Evolutionary conservation across 1,284 basidiomycete genomes (phyloP).

Genomic region (Ceratobasidium sp.): DNA sequence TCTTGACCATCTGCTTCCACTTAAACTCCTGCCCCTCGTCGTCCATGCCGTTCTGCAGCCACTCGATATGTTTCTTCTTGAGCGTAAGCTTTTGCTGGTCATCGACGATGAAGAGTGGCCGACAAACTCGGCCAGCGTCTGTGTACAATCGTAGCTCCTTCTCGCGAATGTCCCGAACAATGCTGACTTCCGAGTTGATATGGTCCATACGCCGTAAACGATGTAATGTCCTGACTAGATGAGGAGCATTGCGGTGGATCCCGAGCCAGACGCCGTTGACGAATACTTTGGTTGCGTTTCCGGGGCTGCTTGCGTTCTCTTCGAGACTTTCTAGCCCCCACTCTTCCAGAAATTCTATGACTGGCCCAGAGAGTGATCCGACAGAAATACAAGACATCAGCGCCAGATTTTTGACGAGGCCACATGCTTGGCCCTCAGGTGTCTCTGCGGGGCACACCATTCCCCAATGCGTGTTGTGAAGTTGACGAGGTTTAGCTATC

Average conservation of each 20-base stretch:
- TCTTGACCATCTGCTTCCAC: slow-evolving; percentile 89
- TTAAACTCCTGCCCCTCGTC: slow-evolving; percentile 67
- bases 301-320: slow-evolving; percentile 87
- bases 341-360: slow-evolving; percentile 98
- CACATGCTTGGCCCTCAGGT: slow-evolving; percentile 99
- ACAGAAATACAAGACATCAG: slow-evolving; percentile 99
- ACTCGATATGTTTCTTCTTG: slow-evolving; percentile 83
- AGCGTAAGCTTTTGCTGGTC: slow-evolving; percentile 85
- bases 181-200: slow-evolving; percentile 95
- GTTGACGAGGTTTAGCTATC: slow-evolving; percentile 98
- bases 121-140: slow-evolving; percentile 95
- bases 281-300: slow-evolving; percentile 94
- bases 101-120: slow-evolving; percentile 97
- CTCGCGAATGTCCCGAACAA: slow-evolving; percentile 97
- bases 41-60: slow-evolving; percentile 70
- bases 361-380: slow-evolving; percentile 94
- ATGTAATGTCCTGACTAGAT: slow-evolving; percentile 93
- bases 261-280: slow-evolving; percentile 99
- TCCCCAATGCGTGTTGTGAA: slow-evolving; percentile 99
- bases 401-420: slow-evolving; percentile 98
- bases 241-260: slow-evolving; percentile 95
- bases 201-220: slow-evolving; percentile 94
- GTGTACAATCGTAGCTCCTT: slow-evolving; percentile 95
- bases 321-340: slow-evolving; percentile 95
- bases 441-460: slow-evolving; percentile 99